Evolutionary conservation across 2,329 filamentous ascomycete species (phyloP), one percentile per base, ranked within the genome.

Genomic region (Hypoxylon sp.): DNA sequence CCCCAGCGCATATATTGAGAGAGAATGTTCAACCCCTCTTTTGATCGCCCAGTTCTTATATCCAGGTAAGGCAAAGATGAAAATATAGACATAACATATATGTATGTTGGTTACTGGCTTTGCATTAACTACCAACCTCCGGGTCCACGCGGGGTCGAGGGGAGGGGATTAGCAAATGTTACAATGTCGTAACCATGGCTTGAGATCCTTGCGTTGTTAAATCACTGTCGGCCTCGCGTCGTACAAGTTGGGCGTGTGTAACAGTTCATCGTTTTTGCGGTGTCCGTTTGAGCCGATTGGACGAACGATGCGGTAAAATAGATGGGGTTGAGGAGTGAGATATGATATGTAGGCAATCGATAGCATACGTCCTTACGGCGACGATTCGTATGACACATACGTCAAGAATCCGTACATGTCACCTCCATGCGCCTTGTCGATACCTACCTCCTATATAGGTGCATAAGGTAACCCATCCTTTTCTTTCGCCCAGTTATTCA

Each of bases 361-460:
- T 17, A 40, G 17, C 20, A 7, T 57, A 44, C 25, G 53, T 33
- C 33, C 44, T 49, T 56, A 6, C 30, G 22, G 42, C 30, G 40
- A 49, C 17, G 1, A 17, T 61, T 61, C 8, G 49, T 25, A 51
- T 44, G 48, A 31, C 57, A 44, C 46, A 48, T 40, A 35, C 11
- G 51, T 49, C 31, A 25, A 37, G 6, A 10, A 4, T n/a, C 11
- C 1, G 51, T 3, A 40, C 33, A 5, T 6, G 14, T n/a, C 4
- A 6, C 37, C 1, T 14, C 37, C 37, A 13, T n/a, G 14, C 6
- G 37, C 37, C 37, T 40, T 14, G 14, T 40, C 17, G 6, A 40
- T n/a, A 17, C 37, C 37, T 14, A 40, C 27, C 44, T 48, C 20
- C 4, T 31, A 27, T 27, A 27, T 27, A 27, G 25, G 25, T 27